Evolutionary conservation across 2,329 filamentous ascomycete species (phyloP), one percentile per base, ranked within the genome.

Genomic region (Trichoderma oligosporum): DNA sequence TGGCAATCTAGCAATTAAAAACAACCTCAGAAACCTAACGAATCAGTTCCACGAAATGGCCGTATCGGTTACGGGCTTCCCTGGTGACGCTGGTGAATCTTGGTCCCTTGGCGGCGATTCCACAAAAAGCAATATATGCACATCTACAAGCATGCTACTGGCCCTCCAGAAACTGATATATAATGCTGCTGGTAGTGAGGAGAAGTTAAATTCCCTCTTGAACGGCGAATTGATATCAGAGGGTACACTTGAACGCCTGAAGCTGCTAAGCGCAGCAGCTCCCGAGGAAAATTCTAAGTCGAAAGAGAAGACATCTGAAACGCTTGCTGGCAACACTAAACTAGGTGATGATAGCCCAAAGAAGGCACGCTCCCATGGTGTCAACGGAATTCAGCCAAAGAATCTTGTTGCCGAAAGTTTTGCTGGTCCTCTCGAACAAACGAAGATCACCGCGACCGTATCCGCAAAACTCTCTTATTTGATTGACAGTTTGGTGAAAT

Each of bases 401-500:
- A 62, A 60, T 41, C 14, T 65, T 35, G 42, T 65, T 53, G n/a
- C 65, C 35, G 55, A 67, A 41, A 56, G 64, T 54, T 63, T 68
- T 42, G 62, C 69, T 1, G 72, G 77, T 0, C 77, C 83, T 1
- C 75, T 94, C 14, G 75, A 78, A 8, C 70, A 76, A 31, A 83
- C 87, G 0, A 80, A 73, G 54, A 77, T 96, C 18, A 74, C 88
- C n/a, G 91, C 89, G 4, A 96, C 92, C 0, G 83, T 85, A 0
- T 97, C 92, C 0, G 85, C 89, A 0, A 97, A 97, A 70, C 77
- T 97, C 2, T 92, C 88, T 2, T 96, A 97, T 66, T 76, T 97
- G 5, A 75, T 96, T 16, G 87, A 91, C 54, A 79, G 83, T 29
- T 84, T 97, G 11, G 71, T 85, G 4, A 76, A 81, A 52, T 78